Evolutionary conservation across 306 rosid genomes (phyloP).

Genomic region (Trichosanthes truncata): DNA sequence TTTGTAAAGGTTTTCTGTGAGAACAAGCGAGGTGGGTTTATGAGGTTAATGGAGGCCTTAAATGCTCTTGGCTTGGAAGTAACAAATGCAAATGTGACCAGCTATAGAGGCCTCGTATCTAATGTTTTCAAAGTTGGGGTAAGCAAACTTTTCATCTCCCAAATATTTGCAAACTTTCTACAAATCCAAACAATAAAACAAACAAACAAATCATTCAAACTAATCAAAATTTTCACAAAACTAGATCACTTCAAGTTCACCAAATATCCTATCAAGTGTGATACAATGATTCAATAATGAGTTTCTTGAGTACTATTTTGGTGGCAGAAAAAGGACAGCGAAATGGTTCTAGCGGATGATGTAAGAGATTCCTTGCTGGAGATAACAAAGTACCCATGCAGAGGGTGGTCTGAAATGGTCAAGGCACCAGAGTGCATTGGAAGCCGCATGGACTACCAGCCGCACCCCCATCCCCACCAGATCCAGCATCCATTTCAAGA

Average conservation of each 20-base stretch:
- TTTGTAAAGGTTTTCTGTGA: slow-evolving; percentile 76
- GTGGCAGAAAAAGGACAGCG: slow-evolving; percentile 60
- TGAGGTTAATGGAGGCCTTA: slow-evolving; percentile 74
- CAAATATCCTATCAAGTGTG: background rate
- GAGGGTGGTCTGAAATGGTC: slow-evolving; percentile 38
- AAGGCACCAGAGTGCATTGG: slow-evolving; percentile 29
- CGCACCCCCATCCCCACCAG: slow-evolving; percentile 14
- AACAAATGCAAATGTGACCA: slow-evolving; percentile 70
- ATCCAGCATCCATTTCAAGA: slow-evolving; percentile 20
- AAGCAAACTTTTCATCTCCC: background rate
- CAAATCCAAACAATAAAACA: background rate
- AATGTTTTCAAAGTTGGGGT: slow-evolving; percentile 82
- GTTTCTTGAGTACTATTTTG: background rate
- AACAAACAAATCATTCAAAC: background rate
- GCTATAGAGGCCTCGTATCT: slow-evolving; percentile 69
- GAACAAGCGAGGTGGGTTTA: slow-evolving; percentile 74
- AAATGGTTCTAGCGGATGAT: slow-evolving; percentile 63
- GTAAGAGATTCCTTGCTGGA: slow-evolving; percentile 67
- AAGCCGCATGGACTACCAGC: slow-evolving; percentile 27
- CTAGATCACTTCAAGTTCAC: background rate
- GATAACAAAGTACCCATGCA: slow-evolving; percentile 47
- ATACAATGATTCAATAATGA: background rate
- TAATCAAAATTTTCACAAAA: background rate
- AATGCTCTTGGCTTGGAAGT: slow-evolving; percentile 65
- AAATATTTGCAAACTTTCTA: background rate